Evolutionary conservation across 2,329 filamentous ascomycete species (phyloP).

Genomic region (Cercospora nicotianae): DNA sequence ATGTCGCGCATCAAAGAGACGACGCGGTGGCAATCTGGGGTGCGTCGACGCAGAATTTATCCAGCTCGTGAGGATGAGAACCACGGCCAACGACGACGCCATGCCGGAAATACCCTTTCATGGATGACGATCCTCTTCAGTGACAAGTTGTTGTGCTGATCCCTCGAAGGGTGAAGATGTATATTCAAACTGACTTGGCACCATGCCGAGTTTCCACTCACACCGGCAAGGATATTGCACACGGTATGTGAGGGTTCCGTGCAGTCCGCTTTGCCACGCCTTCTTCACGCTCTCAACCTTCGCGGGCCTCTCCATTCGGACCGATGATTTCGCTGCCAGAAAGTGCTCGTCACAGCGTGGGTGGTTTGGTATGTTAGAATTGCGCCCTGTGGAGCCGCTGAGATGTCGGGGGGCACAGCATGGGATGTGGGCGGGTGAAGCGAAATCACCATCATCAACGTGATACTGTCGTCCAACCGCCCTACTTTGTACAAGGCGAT

Average conservation of each 20-base stretch:
- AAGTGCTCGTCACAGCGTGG: background rate
- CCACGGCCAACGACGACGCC: background rate
- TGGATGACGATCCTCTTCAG: conserved; percentile 4
- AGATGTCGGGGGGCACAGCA: background rate
- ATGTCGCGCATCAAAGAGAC: conserved; percentile 6
- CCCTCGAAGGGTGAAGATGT: background rate
- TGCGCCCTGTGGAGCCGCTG: conserved; percentile 9
- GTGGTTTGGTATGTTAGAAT: background rate
- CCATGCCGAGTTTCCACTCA: conserved; percentile 4
- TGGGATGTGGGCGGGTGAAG: conserved; percentile 8
- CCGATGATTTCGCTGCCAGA: conserved; percentile 10
- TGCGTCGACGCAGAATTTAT: background rate
- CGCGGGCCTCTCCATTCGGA: conserved; percentile 19
- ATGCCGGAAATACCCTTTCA: background rate
- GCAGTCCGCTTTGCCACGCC: conserved; percentile 15
- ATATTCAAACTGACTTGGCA: conserved; percentile 5
- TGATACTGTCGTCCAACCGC: conserved; percentile 1
- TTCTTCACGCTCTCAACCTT: conserved; percentile 23
- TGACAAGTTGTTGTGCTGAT: background rate
- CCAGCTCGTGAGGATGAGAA: background rate
- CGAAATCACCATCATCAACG: background rate
- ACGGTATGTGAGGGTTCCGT: background rate
- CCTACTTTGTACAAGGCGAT: background rate
- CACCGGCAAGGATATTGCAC: conserved; percentile 1
- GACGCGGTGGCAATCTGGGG: conserved; percentile 19